Base-by-base conservation (phyloP, 495 filamentous ascomycete genomes). In the Pyronema domesticum region DNA sequence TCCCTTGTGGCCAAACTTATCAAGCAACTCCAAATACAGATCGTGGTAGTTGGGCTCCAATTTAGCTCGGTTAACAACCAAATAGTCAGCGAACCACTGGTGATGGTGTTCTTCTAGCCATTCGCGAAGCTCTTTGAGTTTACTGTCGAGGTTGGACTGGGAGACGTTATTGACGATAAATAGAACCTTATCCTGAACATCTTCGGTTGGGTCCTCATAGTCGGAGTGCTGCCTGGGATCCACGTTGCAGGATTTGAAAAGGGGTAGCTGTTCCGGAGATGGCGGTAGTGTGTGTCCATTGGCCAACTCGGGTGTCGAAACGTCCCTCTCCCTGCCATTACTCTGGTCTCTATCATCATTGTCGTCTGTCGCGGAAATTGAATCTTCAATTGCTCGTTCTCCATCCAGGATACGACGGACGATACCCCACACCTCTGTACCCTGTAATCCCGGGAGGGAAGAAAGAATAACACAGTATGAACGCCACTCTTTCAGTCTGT, bases 131-230 rank as follows among this genome's bases (percentile, higher is more conserved):
- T 91, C 86, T 39, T 72, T 72, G 57, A 85, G 78, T 65, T 94
- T 95, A 34, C 79, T 73, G 35, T 84, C 80, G 8, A 96, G 74
- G 52, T 95, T 96, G 17, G 81, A 79, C 46, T 85, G 79, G 0
- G 91, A 95, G 15, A 96, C 77, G 60, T 99, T 99, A 72, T 99
- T 99, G 55, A 99, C 71, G 35, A 88, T 84, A 64, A 99, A 99
- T 56, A 93, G 77, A 54, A 96, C 86, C 65, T 87, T 93, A 63
- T 95, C 91, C 55, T 93, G 86, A 1, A 81, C 75, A 17, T 93
- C 83, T 53, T 83, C 83, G 55, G 81, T 75, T 0, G 91, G 91
- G 13, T 94, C 86, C 57, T 88, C 79, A 51, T 83, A 89, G 13
- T 70, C 62, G 35, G 74, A 76, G 44, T 70, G 71, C 7, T 70